Percentiles rank a stretch among this genome's conserved stretches.
phyloP scores from a whole-genome alignment of 1,284 basidiomycete species.

The Ganoderma sinense region DNA sequence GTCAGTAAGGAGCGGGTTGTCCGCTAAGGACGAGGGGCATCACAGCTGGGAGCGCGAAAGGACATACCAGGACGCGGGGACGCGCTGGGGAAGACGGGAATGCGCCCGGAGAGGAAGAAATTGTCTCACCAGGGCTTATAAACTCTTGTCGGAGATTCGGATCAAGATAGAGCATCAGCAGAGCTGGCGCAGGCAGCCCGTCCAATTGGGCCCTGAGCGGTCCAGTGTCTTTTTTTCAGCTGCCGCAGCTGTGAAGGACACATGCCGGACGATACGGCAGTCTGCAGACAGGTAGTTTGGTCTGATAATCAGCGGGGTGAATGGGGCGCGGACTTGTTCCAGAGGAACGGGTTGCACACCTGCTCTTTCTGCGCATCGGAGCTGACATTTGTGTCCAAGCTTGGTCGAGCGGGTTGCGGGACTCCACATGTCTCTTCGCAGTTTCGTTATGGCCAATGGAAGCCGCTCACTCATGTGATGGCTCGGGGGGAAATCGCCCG shows the following conservation, averaged over 20 bases:
- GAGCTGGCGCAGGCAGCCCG: slow-evolving; percentile 1
- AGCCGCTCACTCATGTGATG: background rate
- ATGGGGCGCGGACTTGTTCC: slow-evolving; percentile 9
- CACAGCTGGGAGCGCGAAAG: slow-evolving; percentile 15
- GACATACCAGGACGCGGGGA: slow-evolving; percentile 28
- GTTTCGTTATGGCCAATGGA: slow-evolving; percentile 8
- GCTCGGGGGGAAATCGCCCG: background rate
- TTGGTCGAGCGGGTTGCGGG: background rate
- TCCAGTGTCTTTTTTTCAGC: slow-evolving; percentile 10
- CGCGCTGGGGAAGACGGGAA: slow-evolving; percentile 31
- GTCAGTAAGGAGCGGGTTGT: background rate
- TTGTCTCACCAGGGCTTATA: slow-evolving; percentile 25
- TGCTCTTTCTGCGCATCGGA: slow-evolving; percentile 7
- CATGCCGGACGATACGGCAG: slow-evolving; percentile 4
- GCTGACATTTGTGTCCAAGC: slow-evolving; percentile 3
- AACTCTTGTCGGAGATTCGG: slow-evolving; percentile 34
- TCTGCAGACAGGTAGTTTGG: background rate
- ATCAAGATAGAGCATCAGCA: slow-evolving; percentile 32
- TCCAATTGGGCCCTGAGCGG: slow-evolving; percentile 5
- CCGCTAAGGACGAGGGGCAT: background rate
- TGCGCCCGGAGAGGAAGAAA: slow-evolving; percentile 24
- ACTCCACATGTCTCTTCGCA: background rate
- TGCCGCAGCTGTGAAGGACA: slow-evolving; percentile 5
- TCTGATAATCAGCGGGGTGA: slow-evolving; percentile 15
- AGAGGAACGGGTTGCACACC: slow-evolving; percentile 8